These are phyloP conservation scores for Yamadazyma blattariae DNA, from an alignment of 1,139 yeast species.

Conservation along the genomic window DNA sequence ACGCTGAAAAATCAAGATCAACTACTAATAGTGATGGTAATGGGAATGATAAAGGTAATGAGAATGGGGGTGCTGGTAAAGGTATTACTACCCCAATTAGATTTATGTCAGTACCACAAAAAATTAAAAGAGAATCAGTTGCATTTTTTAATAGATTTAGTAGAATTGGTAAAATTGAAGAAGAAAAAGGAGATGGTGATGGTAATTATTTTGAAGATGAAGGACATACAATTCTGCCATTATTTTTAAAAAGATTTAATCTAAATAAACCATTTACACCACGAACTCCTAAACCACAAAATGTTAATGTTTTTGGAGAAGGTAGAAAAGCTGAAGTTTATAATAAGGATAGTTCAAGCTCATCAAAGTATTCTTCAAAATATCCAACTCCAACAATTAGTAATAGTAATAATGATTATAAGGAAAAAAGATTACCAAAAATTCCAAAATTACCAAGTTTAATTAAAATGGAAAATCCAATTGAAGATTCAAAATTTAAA, in stretches of 20 bases:
- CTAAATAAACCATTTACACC: conserved; percentile 18
- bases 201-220: no score
- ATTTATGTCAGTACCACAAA: conserved; percentile 12
- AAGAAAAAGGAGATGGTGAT: conserved; percentile 2
- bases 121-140: conserved; percentile 8
- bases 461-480: conserved; percentile 12
- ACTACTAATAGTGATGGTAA: background rate
- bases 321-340: conserved; percentile 2
- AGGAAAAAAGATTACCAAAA: conserved; percentile 1
- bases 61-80: no score
- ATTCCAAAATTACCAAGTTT: conserved; percentile 20
- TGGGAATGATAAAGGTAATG: background rate
- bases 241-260: conserved; percentile 34
- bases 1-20: background rate
- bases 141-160: conserved; percentile 11
- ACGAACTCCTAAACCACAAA: conserved; percentile 4
- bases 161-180: conserved; percentile 8
- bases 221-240: conserved; percentile 24
- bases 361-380: conserved; percentile 1
- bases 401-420: background rate
- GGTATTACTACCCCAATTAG: conserved; percentile 11
- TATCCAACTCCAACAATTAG: background rate
- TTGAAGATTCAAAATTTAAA: conserved; percentile 13
- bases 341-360: background rate
- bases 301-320: conserved; percentile 1